Conservation (phyloP, 192 early-diverging fungal species). For the Phlyctochytrium bullatum region DNA sequence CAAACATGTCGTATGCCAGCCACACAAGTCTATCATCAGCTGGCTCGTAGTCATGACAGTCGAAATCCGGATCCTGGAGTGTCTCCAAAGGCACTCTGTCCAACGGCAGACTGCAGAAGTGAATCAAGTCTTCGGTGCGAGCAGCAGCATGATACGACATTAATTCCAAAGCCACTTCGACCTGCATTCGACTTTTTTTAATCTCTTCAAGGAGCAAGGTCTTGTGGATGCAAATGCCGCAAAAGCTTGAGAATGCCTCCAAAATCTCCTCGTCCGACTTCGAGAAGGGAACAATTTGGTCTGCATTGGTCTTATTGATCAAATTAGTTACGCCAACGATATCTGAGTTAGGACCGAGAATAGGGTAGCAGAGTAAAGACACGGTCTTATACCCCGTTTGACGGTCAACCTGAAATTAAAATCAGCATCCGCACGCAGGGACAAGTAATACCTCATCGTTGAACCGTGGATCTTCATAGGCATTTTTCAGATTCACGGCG, state of each 20-base stretch:
- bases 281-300: constrained; percentile 24
- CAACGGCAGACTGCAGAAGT: constrained; percentile 11
- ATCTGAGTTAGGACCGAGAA: constrained; percentile 29
- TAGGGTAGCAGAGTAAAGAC: constrained; percentile 33
- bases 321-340: constrained; percentile 45
- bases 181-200: constrained; percentile 22
- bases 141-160: constrained; percentile 43
- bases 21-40: constrained; percentile 33
- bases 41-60: constrained; percentile 26
- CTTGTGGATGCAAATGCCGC: constrained; percentile 40
- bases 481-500: constrained; percentile 27
- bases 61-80: constrained; percentile 22
- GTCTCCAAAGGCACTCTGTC: neutral
- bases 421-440: neutral
- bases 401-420: constrained; percentile 27
- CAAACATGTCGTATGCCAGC: constrained; percentile 37
- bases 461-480: constrained; percentile 13
- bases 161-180: constrained; percentile 41
- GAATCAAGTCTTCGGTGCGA: constrained; percentile 21
- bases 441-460: constrained; percentile 6
- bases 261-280: constrained; percentile 30
- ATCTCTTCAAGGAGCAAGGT: constrained; percentile 33
- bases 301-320: constrained; percentile 35
- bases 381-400: constrained; percentile 24
- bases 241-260: constrained; percentile 41